Percentiles rank a stretch among this genome's conserved stretches.
Conservation (phyloP, 768 basidiomycete genomes). For the Xerocomus spinulosus region DNA sequence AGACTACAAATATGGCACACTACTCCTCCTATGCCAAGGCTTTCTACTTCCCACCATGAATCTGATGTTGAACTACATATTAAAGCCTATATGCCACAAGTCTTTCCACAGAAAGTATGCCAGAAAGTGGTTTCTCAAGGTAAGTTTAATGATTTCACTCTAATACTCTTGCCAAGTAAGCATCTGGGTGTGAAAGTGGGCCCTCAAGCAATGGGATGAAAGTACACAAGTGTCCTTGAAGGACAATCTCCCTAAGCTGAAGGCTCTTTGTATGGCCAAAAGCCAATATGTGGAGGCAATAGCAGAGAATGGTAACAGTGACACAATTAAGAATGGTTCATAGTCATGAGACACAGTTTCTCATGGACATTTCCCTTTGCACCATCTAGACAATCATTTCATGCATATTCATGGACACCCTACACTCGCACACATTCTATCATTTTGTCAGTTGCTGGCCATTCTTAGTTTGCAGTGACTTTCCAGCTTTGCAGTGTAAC, state of each 20-base stretch:
- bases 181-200: conserved; percentile 82
- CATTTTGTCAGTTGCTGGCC: no score
- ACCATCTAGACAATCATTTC: no score
- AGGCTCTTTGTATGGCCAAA: conserved; percentile 6
- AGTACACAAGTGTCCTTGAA: conserved; percentile 52
- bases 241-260: conserved; percentile 46
- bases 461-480: no score
- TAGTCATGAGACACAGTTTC: no score
- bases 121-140: conserved; percentile 79
- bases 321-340: no score
- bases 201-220: conserved; percentile 68
- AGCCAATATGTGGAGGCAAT: no score
- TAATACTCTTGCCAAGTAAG: conserved; percentile 47
- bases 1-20: conserved; percentile 84
- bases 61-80: conserved; percentile 82
- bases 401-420: no score
- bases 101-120: conserved; percentile 89
- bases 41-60: conserved; percentile 77
- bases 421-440: no score
- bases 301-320: no score
- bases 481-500: no score
- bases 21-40: conserved; percentile 81
- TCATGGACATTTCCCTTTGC: no score
- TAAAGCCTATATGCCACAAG: conserved; percentile 67
- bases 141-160: conserved; percentile 27